Base-by-base conservation (phyloP, 768 basidiomycete species). In the Leucocoprinus leucothites region DNA sequence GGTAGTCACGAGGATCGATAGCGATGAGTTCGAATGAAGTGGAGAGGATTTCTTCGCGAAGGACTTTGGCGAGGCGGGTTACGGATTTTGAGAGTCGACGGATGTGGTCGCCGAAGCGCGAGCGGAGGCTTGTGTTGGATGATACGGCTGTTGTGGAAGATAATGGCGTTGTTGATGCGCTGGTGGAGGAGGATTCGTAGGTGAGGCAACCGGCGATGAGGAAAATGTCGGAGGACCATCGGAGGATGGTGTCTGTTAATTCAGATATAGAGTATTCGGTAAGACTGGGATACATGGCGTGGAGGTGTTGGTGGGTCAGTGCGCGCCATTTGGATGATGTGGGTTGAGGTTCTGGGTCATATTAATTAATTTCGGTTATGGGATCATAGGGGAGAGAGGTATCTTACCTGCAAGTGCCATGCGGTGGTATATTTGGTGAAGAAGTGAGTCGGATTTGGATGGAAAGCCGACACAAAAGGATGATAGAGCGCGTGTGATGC, bases 251-350 rank as follows among this genome's bases (percentile, higher is more conserved):
- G 25, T 86, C 85, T n/a, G 81, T 77, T 45, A 91, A 79, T 63
- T 91, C 88, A 40, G 82, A 79, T n/a, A 82, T 71, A 9, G 86
- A 80, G 60, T 85, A 83, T 8, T 89, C 84, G 5, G 76, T 75
- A 22, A 90, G 70, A 2, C 79, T 82, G 3, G 89, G 85, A 62
- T 88, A 85, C 52, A 89, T 73, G 6, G 72, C 73, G 56, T 86
- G 85, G 41, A 90, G 84, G 50, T 87, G 79, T 41, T 75, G 74
- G 62, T 89, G 88, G 1, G 89, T 82, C 41, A 91, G 71, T 0
- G 88, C 80, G 45, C 89, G 78, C 89, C 89, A 91, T 63, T 86
- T 82, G 0, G 87, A 84, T 1, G 87, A 86, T 0, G 84, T 87
- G 3, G 89, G 87, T 65, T 91, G 89, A 24, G 86, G 85, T 65